Evolutionary conservation across 139 green algal species (phyloP), one percentile per base, ranked within the genome.

Genomic region (Pycnococcus provasolii): DNA sequence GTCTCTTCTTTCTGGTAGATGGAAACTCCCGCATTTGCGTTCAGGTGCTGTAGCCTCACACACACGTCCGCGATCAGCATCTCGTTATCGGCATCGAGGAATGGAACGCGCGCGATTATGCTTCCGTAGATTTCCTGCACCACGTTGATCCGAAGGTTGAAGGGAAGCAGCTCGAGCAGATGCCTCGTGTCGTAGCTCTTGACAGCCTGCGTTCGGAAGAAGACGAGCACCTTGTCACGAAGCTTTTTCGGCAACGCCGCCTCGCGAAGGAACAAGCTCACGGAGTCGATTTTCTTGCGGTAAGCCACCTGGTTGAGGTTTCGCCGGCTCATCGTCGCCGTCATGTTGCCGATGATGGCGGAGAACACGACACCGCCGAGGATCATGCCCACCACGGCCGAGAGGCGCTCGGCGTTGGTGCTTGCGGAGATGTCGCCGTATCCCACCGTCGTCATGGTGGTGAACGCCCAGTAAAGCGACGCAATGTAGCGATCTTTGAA

Each of bases 361-460:
- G 53, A 64, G 67, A 77, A 68, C 39, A 80, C 69, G 60, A 71
- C 61, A 4, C 64, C 74, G 5, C 74, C 74, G 41, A 61, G 51
- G 26, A 74, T 43, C 74, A 74, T 73, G 41, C 64, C 69, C 44
- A 74, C 3, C 15, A 77, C 60, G 3, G 69, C 69, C 1, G 77
- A 42, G 3, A 76, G 9, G 39, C 65, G 55, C 73, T 82, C 77
- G 1, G 11, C 8, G 15, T n/a, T 7, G 15, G 62, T 69, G 40
- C 11, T 75, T 3, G 57, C 50, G 48, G 55, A 59, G 15, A 82
- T 82, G 60, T 82, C 77, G 26, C 76, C 76, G 58, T 79, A 82
- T 41, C 77, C 77, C 3, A 76, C 73, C 8, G 68, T 76, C 4
- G 68, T 77, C 26, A 75, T 69, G 13, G 75, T 81, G 7, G 71